Conservation (phyloP, 139 green algal species). For the Picochlorum sp. region DNA sequence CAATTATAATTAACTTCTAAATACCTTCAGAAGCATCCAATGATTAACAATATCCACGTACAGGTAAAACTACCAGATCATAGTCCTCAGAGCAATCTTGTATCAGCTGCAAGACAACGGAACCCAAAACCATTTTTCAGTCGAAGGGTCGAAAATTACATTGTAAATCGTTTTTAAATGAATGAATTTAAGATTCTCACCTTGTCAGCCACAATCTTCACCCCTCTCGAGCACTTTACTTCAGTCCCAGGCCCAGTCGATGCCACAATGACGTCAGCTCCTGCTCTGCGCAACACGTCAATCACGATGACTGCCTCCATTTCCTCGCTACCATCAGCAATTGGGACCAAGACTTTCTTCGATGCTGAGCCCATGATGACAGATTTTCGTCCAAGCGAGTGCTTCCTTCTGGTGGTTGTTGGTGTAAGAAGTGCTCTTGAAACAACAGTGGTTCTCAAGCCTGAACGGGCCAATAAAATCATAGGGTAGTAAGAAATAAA, state of each 20-base stretch:
- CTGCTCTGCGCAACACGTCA: slow-evolving; percentile 81
- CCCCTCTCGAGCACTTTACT: slow-evolving; percentile 51
- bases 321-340: slow-evolving; percentile 78
- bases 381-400: no score
- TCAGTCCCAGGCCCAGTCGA: slow-evolving; percentile 54
- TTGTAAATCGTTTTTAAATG: background rate
- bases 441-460: no score
- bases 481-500: no score
- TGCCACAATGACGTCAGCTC: slow-evolving; percentile 63
- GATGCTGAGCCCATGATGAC: background rate
- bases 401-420: no score
- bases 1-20: no score
- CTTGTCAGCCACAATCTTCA: slow-evolving; percentile 75
- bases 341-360: slow-evolving; percentile 67
- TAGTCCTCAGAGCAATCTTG: slow-evolving; percentile 32
- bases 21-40: no score
- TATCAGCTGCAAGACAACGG: slow-evolving; percentile 20
- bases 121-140: background rate
- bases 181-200: slow-evolving; percentile 2
- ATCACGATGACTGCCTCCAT: slow-evolving; percentile 81
- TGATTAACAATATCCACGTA: no score
- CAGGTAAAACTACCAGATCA: slow-evolving; percentile 81
- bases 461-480: no score
- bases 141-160: background rate
- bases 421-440: no score